A percentile compares a stretch with the other conserved stretches of the same genome.
These are phyloP conservation scores for Pichia ethanolica DNA, from an alignment of 805 yeast genomes.

Conservation along the genomic window DNA sequence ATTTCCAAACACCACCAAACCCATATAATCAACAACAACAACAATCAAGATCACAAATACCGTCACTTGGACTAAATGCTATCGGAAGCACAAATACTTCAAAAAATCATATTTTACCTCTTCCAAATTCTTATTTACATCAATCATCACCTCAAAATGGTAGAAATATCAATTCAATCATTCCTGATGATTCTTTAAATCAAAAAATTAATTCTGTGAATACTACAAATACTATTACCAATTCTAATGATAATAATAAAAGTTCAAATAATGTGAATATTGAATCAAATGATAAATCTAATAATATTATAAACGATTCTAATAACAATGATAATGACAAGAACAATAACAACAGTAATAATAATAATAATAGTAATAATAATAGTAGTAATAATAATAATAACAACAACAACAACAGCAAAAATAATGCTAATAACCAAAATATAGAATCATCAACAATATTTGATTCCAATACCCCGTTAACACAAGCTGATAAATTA, in stretches of 20 bases:
- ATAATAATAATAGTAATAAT: not conserved
- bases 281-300: not conserved
- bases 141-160: conserved; percentile 12
- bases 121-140: conserved; percentile 10
- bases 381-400: not conserved
- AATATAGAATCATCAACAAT: conserved; percentile 7
- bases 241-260: too few species aligned
- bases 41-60: conserved; percentile 12
- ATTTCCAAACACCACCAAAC: conserved; percentile 31
- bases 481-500: conserved; percentile 76
- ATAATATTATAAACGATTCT: not conserved
- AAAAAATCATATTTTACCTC: conserved; percentile 8
- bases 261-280: too few species aligned
- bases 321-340: not conserved
- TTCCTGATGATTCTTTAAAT: not conserved
- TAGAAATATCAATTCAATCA: not conserved
- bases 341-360: not conserved
- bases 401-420: not conserved
- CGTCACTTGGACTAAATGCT: not conserved
- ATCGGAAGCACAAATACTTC: not conserved
- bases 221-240: too few species aligned
- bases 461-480: conserved; percentile 31
- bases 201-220: not conserved
- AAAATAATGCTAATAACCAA: not conserved
- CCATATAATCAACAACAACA: not conserved